Conservation (phyloP, 2,329 filamentous ascomycete genomes). For the Cryphonectria radicalis region DNA sequence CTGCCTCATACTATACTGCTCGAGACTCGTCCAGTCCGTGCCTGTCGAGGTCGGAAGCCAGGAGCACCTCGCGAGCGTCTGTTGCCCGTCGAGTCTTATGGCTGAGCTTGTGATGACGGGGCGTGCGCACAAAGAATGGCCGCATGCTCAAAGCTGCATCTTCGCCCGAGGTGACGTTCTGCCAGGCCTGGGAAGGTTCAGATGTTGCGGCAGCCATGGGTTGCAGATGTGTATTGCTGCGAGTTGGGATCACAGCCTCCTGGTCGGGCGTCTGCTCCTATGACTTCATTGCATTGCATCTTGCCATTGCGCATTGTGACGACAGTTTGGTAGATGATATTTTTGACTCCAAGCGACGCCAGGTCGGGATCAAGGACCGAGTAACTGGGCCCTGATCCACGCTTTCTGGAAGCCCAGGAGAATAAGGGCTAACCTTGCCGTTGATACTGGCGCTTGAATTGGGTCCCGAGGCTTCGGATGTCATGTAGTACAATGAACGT, state of each 20-base stretch:
- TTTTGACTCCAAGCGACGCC: conserved; percentile 21
- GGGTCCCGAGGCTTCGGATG: neutral
- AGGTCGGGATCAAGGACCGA: conserved; percentile 20
- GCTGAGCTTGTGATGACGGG: neutral
- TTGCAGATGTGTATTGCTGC: neutral
- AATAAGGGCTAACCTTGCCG: conserved; percentile 22
- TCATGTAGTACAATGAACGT: neutral
- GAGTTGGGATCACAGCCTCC: conserved; percentile 10
- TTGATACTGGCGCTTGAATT: neutral
- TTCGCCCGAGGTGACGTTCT: neutral
- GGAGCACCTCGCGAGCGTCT: neutral
- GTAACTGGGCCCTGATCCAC: conserved; percentile 16
- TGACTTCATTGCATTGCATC: conserved; percentile 12
- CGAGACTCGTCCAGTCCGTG: neutral
- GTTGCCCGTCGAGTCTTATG: neutral
- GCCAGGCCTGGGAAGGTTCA: neutral
- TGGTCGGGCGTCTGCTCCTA: conserved; percentile 10
- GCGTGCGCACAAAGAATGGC: neutral
- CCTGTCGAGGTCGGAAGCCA: neutral
- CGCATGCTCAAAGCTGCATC: neutral
- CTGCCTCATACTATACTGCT: neutral
- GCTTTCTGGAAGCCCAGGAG: conserved; percentile 24
- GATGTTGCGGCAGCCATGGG: neutral
- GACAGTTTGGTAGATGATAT: conserved; percentile 20
- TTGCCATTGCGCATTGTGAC: conserved; percentile 21